Evolutionary conservation across 768 basidiomycete species (phyloP), one percentile per base, ranked within the genome.

Genomic region (Lactarius pseudohatsudake): DNA sequence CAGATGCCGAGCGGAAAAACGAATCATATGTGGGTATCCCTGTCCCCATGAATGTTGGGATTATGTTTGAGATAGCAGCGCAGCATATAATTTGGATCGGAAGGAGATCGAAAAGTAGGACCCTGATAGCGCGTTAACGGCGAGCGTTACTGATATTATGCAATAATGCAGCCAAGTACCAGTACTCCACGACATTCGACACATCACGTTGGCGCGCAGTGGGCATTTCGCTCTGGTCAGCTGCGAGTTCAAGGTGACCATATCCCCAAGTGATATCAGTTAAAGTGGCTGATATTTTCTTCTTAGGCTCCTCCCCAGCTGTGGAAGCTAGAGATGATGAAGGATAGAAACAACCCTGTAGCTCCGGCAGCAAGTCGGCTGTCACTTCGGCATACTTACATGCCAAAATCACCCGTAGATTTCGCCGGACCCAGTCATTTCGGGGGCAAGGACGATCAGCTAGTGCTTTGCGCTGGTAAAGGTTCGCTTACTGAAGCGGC

Each of bases 401-500:
- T 86, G 80, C 87, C 90, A 10, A 90, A 87, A 72, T 77, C 78
- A 15, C 69, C 79, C 15, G 85, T 90, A 22, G 88, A 92, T 71
- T 91, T 92, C 71, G 87, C 90, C 1, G 92, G 92, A 0, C 86
- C 88, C 9, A 90, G 89, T 72, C 91, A 92, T 76, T 92, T 93
- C 62, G 91, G 90, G 43, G 92, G 91, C 20, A 85, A 84, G 72
- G 85, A 89, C 68, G 88, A 91, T 71, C 89, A 93, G 71, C 79
- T 92, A 54, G 86, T 94, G 13, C 79, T 93, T 6, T 90, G 91
- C 71, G 87, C 88, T 47, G 86, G 87, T 7, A 92, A 93, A 84
- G 81, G 91, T 85, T 58, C 45, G 76, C 71, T 30, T 11, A 22
- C 26, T n/a, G 30, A 15, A 4, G 18, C 55, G 60, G 56, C 9